Percentiles rank a stretch among this genome's conserved stretches.
These are phyloP conservation scores for Isoetes taiwanensis DNA, from an alignment of 75 land plant genomes.

Conservation along the genomic window DNA sequence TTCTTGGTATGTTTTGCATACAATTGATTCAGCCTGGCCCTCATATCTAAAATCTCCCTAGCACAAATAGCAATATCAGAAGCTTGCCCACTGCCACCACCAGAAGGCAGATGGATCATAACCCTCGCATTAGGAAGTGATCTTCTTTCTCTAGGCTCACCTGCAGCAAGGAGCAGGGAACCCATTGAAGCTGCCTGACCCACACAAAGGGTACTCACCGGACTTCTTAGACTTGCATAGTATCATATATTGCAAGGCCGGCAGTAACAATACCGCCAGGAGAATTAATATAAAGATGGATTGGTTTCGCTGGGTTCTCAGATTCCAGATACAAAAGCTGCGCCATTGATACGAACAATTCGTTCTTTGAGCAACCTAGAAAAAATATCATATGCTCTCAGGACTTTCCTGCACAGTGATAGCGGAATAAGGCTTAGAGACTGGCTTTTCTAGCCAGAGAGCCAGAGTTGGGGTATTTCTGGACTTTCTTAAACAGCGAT, in stretches of 20 bases:
- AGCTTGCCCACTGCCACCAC: slow-evolving; percentile 80
- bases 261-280: slow-evolving; percentile 91
- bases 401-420: too few species aligned
- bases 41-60: slow-evolving; percentile 62
- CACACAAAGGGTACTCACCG: slow-evolving; percentile 74
- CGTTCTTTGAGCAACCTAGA: slow-evolving; percentile 87
- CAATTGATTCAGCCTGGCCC: slow-evolving; percentile 53
- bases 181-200: slow-evolving; percentile 98
- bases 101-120: slow-evolving; percentile 95
- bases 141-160: slow-evolving; percentile 63
- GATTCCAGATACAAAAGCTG: slow-evolving; percentile 89
- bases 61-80: slow-evolving; percentile 75
- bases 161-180: slow-evolving; percentile 74
- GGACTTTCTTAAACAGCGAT: too few species aligned
- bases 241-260: slow-evolving; percentile 88
- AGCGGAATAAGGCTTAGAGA: too few species aligned
- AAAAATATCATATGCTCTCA: slow-evolving; percentile 96
- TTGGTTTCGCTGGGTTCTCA: slow-evolving; percentile 81
- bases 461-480: too few species aligned
- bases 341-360: slow-evolving; percentile 83
- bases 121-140: slow-evolving; percentile 73
- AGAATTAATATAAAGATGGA: slow-evolving; percentile 78
- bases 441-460: too few species aligned
- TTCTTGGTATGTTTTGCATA: slow-evolving; percentile 71
- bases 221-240: slow-evolving; percentile 75